Conservation (phyloP, 345 rosid species). For the Turnera subulata region DNA sequence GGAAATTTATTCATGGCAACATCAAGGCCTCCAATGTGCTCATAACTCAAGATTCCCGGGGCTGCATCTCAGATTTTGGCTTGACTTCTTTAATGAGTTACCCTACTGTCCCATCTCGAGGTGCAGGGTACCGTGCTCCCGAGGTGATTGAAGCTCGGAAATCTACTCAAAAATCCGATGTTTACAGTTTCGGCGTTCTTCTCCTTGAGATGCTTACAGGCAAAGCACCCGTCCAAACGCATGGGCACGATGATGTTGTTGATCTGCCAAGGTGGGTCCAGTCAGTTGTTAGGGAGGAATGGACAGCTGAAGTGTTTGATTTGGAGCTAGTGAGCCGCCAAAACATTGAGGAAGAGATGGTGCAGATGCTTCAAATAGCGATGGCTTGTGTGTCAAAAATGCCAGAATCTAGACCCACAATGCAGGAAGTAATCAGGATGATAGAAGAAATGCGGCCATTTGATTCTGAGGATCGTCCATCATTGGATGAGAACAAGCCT, state of each 20-base stretch:
- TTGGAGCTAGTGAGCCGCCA: slow-evolving; percentile 61
- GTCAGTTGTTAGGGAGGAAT: slow-evolving; percentile 83
- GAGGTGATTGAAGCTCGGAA: slow-evolving; percentile 62
- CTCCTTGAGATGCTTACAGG: slow-evolving; percentile 86
- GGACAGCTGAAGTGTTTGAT: slow-evolving; percentile 93
- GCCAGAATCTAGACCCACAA: slow-evolving; percentile 71
- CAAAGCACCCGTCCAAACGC: slow-evolving; percentile 60
- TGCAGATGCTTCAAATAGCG: slow-evolving; percentile 89
- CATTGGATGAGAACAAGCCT: slow-evolving; percentile 39
- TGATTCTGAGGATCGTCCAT: slow-evolving; percentile 52
- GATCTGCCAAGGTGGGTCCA: slow-evolving; percentile 92
- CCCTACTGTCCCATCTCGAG: slow-evolving; percentile 51
- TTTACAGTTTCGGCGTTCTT: slow-evolving; percentile 84
- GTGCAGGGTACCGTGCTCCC: slow-evolving; percentile 75
- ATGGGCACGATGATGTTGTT: slow-evolving; percentile 54
- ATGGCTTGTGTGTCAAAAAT: slow-evolving; percentile 69
- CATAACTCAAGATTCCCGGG: slow-evolving; percentile 48
- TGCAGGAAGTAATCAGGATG: slow-evolving; percentile 77
- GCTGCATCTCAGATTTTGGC: slow-evolving; percentile 70
- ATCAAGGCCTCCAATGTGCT: slow-evolving; percentile 78
- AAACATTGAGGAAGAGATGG: slow-evolving; percentile 86
- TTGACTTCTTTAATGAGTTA: slow-evolving; percentile 53
- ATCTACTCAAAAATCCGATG: slow-evolving; percentile 56
- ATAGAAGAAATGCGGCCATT: slow-evolving; percentile 63
- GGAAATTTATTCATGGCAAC: slow-evolving; percentile 67